Evolutionary conservation across 2,329 filamentous ascomycete species (phyloP).

Genomic region (Colletotrichum tropicale): DNA sequence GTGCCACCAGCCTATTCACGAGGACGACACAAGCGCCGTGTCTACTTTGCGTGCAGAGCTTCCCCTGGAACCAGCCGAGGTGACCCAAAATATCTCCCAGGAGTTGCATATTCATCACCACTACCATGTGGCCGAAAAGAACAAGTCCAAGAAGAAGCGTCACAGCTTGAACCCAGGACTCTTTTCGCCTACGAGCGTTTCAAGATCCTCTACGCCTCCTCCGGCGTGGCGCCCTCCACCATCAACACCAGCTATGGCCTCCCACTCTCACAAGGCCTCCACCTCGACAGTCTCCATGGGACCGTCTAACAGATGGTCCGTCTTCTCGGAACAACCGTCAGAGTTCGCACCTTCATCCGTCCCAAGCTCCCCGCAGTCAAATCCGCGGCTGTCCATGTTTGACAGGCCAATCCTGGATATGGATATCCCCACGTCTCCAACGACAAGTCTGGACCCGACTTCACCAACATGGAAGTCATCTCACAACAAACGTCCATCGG

Average conservation of each 20-base stretch:
- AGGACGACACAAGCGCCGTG: constrained; percentile 43
- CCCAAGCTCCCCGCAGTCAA: constrained; percentile 81
- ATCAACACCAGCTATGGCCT: constrained; percentile 43
- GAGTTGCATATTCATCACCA: constrained; percentile 95
- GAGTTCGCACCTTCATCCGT: constrained; percentile 75
- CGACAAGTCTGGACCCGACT: constrained; percentile 74
- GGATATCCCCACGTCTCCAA: constrained; percentile 81
- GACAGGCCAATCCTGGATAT: constrained; percentile 72
- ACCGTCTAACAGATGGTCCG: constrained; percentile 65
- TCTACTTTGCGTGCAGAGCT: constrained; percentile 76
- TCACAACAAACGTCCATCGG: constrained; percentile 62
- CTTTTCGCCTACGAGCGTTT: constrained; percentile 58
- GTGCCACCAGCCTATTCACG: constrained; percentile 73
- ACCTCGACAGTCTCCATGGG: constrained; percentile 48
- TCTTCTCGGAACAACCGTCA: constrained; percentile 63
- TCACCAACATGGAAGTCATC: constrained; percentile 60
- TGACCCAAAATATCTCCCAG: constrained; percentile 57
- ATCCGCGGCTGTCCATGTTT: constrained; percentile 77
- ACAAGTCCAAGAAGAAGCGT: constrained; percentile 74
- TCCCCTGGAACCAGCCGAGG: constrained; percentile 37
- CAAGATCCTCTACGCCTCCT: constrained; percentile 46
- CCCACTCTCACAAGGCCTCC: constrained; percentile 53
- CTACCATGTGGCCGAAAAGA: constrained; percentile 75
- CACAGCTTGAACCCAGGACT: constrained; percentile 65
- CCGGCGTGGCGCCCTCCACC: constrained; percentile 43